phyloP scores from a whole-genome alignment of 257 asterid genomes.

The Striga asiatica region DNA sequence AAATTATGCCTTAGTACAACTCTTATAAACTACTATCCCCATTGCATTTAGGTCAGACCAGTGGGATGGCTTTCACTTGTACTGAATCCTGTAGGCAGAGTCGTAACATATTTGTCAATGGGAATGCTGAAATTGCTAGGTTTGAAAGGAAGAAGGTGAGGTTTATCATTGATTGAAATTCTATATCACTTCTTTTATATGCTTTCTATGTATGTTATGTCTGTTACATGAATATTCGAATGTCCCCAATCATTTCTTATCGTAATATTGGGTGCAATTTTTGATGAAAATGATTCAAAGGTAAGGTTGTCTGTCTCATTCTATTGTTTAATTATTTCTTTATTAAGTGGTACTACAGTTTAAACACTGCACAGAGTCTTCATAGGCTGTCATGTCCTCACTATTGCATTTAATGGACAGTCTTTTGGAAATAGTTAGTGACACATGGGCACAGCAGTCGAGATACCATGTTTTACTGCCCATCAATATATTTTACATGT shows the following conservation, averaged over 20 bases:
- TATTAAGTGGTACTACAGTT: too few relatives aligned
- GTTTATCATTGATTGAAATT: neutral
- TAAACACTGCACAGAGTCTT: too few relatives aligned
- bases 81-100: constrained; percentile 89
- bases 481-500: neutral
- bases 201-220: neutral
- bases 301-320: too few relatives aligned
- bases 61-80: constrained; percentile 98
- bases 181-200: neutral
- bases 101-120: constrained; percentile 92
- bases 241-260: neutral
- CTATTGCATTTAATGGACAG: too few relatives aligned
- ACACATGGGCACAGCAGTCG: neutral
- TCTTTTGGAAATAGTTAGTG: too few relatives aligned
- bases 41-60: constrained; percentile 80
- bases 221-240: neutral
- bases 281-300: too few relatives aligned
- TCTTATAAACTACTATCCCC: constrained; percentile 21
- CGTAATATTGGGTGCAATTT: too few relatives aligned
- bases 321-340: too few relatives aligned
- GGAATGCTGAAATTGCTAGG: constrained; percentile 95
- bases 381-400: neutral
- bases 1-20: constrained; percentile 1
- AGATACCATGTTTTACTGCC: constrained; percentile 4
- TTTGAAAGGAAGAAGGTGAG: constrained; percentile 82